Percentiles rank a stretch among this genome's conserved stretches.
Conservation (phyloP, 1,284 basidiomycete genomes). For the Sphaerobolus stellatus region DNA sequence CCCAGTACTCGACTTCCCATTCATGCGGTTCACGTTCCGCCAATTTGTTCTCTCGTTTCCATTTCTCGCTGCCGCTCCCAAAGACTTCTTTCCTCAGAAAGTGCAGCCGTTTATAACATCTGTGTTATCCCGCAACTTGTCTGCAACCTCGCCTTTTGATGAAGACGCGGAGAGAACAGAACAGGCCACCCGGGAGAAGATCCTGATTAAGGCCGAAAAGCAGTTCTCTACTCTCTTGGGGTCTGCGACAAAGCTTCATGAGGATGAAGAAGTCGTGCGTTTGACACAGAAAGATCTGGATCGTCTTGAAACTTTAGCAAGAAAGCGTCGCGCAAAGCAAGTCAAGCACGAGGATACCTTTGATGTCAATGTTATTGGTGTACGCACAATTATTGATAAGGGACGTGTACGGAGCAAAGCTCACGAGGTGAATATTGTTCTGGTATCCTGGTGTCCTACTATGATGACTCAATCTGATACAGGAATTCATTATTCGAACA, state of each 20-base stretch:
- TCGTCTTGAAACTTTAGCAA: constrained; percentile 66
- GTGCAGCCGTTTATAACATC: constrained; percentile 89
- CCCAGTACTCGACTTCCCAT: constrained; percentile 71
- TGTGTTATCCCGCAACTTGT: constrained; percentile 75
- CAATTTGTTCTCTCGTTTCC: constrained; percentile 93
- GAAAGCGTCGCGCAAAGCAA: constrained; percentile 54
- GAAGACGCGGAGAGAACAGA: constrained; percentile 46
- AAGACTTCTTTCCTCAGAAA: constrained; percentile 88
- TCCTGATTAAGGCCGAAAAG: constrained; percentile 77
- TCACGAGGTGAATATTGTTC: constrained; percentile 66
- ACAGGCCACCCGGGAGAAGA: constrained; percentile 55
- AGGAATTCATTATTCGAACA: constrained; percentile 96
- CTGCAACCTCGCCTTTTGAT: constrained; percentile 62
- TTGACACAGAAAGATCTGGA: constrained; percentile 80
- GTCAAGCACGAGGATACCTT: constrained; percentile 57
- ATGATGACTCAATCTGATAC: constrained; percentile 9
- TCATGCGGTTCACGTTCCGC: constrained; percentile 84
- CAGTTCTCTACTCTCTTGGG: constrained; percentile 80
- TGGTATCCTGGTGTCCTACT: too few relatives aligned
- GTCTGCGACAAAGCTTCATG: constrained; percentile 76
- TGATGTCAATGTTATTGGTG: constrained; percentile 86
- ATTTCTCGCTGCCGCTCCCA: constrained; percentile 83
- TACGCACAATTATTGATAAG: constrained; percentile 78
- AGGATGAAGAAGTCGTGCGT: constrained; percentile 84
- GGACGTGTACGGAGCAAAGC: constrained; percentile 78